Evolutionary conservation across 768 basidiomycete genomes (phyloP).

Genomic region (Psilocybe cyanescens): DNA sequence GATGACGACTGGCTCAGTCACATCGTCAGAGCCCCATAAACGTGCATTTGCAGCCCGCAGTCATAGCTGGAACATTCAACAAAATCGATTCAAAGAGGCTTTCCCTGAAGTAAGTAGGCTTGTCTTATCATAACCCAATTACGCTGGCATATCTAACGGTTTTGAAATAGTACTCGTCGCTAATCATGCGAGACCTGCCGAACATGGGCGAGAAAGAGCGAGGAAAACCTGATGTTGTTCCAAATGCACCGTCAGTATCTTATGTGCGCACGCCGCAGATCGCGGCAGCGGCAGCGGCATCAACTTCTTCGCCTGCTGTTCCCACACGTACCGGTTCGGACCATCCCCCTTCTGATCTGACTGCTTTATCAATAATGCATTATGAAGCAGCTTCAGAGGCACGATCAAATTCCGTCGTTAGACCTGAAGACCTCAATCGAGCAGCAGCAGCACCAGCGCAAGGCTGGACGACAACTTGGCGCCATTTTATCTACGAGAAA

Average conservation of each 20-base stretch:
- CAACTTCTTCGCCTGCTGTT: slow-evolving; percentile 1
- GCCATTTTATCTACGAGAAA: slow-evolving; percentile 76
- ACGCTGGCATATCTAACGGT: background rate
- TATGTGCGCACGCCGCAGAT: slow-evolving; percentile 19
- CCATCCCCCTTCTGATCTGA: background rate
- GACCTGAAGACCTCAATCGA: slow-evolving; percentile 21
- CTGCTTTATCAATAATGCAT: background rate
- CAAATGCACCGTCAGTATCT: slow-evolving; percentile 16
- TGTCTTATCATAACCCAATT: slow-evolving; percentile 4
- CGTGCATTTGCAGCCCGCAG: slow-evolving; percentile 74
- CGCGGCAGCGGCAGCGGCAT: slow-evolving; percentile 9
- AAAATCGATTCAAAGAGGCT: slow-evolving; percentile 82
- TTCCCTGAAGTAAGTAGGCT: slow-evolving; percentile 78
- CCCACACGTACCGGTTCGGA: slow-evolving; percentile 6
- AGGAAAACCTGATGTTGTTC: slow-evolving; percentile 45
- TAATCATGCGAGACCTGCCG: slow-evolving; percentile 72
- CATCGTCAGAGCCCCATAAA: slow-evolving; percentile 80
- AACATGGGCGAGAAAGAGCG: slow-evolving; percentile 91
- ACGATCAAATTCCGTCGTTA: slow-evolving; percentile 5
- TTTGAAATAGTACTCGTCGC: slow-evolving; percentile 64
- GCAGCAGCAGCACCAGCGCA: slow-evolving; percentile 34
- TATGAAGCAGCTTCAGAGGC: slow-evolving; percentile 5
- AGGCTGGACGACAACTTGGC: slow-evolving; percentile 66
- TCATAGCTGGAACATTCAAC: slow-evolving; percentile 84
- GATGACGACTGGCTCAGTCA: slow-evolving; percentile 94